Evolutionary conservation across 352 stramenopile species (phyloP), one percentile per base, ranked within the genome.

Genomic region (Phytophthora sojae): DNA sequence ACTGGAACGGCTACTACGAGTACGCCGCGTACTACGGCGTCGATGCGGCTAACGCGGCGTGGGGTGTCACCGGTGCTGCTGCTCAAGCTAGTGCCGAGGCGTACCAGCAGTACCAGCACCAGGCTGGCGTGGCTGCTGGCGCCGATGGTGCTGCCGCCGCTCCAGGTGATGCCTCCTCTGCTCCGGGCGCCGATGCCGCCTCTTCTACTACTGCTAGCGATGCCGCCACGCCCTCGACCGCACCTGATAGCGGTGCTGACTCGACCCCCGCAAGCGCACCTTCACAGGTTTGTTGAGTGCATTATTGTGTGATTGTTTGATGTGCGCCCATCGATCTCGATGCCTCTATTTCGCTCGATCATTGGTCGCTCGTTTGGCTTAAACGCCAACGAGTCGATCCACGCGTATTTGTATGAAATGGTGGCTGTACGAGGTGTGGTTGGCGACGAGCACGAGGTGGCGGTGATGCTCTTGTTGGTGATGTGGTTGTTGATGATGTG

Each of bases 1-100:
- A 96, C 65, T 96, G 90, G 90, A 96, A 96, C 32, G 90, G 90
- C 14, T 96, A 92, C 63, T 95, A 96, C 73, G 90, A 95, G 61
- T 96, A 96, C 57, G 90, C 90, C 17, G 90, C 88, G 6, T 96
- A 96, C 71, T 96, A 96, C 49, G 90, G 90, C 6, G 83, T 95
- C 51, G 88, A 96, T 57, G 90, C 88, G 1, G 90, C 90, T 3
- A 96, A 96, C 44, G 85, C 83, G 6, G 90, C 90, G 0, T 96
- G 90, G 90, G 90, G 90, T 21, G 88, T 96, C 15, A 95, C 89
- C 0, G 86, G 88, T 21, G 87, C 83, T 23, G 88, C 88, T 11
- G 86, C 88, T 5, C 71, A 90, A 52, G 79, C 85, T n/a, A 92
- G 81, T 47, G 85, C 84, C 1, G 83, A 92, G 45, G 80, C 81